Conservation (phyloP, 805 yeast species). For the Yarrowia porcina region DNA sequence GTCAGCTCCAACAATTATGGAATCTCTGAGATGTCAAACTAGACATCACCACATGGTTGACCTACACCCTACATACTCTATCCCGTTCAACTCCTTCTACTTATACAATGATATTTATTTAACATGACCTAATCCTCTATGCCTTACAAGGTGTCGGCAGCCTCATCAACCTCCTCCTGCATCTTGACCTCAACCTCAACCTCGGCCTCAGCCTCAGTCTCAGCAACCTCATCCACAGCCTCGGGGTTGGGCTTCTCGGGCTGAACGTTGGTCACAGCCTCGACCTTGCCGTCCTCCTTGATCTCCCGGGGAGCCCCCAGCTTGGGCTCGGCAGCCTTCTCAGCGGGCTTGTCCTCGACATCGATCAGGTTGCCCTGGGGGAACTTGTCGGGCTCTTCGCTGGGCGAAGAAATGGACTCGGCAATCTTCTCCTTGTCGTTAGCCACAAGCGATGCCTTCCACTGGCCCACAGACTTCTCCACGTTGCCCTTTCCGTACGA, state of each 20-base stretch:
- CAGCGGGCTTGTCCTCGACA: conserved; percentile 37
- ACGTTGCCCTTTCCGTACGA: conserved; percentile 58
- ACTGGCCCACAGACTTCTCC: conserved; percentile 50
- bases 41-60: too few relatives aligned
- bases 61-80: too few relatives aligned
- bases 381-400: conserved; percentile 38
- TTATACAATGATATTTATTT: conserved; percentile 9
- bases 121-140: neutral
- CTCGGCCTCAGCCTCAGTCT: conserved; percentile 47
- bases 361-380: conserved; percentile 34
- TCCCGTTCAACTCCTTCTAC: too few relatives aligned
- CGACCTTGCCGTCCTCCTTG: conserved; percentile 29
- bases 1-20: too few relatives aligned
- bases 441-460: conserved; percentile 60
- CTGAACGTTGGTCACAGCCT: conserved; percentile 26
- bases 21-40: too few relatives aligned
- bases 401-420: conserved; percentile 54
- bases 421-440: conserved; percentile 58
- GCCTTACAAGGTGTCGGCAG: neutral
- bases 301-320: conserved; percentile 34
- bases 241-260: conserved; percentile 51
- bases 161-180: conserved; percentile 23
- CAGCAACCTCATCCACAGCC: conserved; percentile 63
- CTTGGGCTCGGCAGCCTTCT: conserved; percentile 29
- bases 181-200: conserved; percentile 15